Conservation (phyloP, 208 protist genomes). For the Wallacemonas sp. region DNA sequence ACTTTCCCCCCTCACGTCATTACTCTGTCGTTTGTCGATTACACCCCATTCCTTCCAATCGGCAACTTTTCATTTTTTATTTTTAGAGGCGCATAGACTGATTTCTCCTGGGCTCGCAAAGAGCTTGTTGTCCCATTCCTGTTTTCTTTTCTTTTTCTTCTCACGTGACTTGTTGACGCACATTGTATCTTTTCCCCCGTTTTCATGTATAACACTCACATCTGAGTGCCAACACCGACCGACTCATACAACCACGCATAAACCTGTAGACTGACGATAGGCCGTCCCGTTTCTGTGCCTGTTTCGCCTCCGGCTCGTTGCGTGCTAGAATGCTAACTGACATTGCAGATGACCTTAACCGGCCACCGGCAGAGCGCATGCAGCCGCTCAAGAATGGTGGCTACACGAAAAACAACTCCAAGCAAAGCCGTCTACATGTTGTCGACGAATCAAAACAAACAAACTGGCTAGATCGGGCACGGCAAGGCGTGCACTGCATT, state of each 20-base stretch:
- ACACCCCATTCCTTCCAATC: no score
- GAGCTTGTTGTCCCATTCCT: slow-evolving; percentile 1
- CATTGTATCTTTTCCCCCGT: slow-evolving; percentile 15
- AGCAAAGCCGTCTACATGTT: slow-evolving; percentile 35
- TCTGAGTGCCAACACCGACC: no score
- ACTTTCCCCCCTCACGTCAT: no score
- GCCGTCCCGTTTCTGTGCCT: no score
- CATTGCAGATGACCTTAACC: slow-evolving; percentile 31
- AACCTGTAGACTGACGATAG: no score
- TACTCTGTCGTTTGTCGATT: no score
- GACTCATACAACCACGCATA: no score
- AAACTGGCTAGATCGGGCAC: slow-evolving; percentile 66
- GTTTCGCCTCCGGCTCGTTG: slow-evolving; percentile 14
- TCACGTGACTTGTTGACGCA: not conserved
- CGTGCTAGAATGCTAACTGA: slow-evolving; percentile 35
- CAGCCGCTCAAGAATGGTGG: slow-evolving; percentile 18
- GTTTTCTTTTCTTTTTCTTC: slow-evolving; percentile 17
- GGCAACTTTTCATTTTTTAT: no score
- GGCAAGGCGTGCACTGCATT: slow-evolving; percentile 81
- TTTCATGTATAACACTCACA: no score
- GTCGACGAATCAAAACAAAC: slow-evolving; percentile 78
- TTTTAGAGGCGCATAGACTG: not conserved
- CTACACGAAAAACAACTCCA: slow-evolving; percentile 32
- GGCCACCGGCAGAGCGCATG: slow-evolving; percentile 41
- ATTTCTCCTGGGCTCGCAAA: not conserved